Percentiles rank a stretch among this genome's conserved stretches.
phyloP scores from a whole-genome alignment of 768 basidiomycete species.

The Mycena rosella region DNA sequence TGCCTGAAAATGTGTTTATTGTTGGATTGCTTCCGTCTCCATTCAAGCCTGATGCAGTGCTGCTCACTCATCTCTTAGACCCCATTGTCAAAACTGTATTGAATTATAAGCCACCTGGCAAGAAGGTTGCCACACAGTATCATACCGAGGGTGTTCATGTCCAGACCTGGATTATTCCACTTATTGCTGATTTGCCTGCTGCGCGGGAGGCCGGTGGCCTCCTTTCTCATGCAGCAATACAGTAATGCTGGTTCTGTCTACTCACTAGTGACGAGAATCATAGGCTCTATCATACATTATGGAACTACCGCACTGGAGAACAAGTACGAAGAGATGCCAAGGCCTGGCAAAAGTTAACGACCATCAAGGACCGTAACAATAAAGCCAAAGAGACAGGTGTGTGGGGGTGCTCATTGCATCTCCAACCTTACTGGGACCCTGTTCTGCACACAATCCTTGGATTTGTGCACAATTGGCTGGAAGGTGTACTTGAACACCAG shows the following conservation, averaged over 20 bases:
- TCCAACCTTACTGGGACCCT: background rate
- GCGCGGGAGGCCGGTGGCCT: background rate
- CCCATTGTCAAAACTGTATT: background rate
- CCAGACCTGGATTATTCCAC: background rate
- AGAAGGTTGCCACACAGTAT: background rate
- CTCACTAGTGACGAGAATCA: background rate
- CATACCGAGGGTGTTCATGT: background rate
- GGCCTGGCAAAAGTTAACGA: background rate
- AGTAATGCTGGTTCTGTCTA: background rate
- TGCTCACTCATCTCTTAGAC: background rate
- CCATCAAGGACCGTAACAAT: background rate
- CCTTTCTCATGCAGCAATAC: background rate
- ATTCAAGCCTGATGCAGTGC: background rate
- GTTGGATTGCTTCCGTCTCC: background rate
- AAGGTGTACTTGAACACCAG: background rate
- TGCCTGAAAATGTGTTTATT: background rate
- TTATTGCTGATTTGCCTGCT: background rate
- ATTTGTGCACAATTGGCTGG: background rate
- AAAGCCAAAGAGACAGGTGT: background rate
- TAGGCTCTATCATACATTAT: background rate
- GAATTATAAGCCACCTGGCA: too few relatives aligned
- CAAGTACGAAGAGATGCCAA: background rate
- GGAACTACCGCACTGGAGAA: background rate
- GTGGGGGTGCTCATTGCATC: background rate
- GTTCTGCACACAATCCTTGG: background rate